phyloP scores from a whole-genome alignment of 768 basidiomycete species.

The Rickenella mellea region DNA sequence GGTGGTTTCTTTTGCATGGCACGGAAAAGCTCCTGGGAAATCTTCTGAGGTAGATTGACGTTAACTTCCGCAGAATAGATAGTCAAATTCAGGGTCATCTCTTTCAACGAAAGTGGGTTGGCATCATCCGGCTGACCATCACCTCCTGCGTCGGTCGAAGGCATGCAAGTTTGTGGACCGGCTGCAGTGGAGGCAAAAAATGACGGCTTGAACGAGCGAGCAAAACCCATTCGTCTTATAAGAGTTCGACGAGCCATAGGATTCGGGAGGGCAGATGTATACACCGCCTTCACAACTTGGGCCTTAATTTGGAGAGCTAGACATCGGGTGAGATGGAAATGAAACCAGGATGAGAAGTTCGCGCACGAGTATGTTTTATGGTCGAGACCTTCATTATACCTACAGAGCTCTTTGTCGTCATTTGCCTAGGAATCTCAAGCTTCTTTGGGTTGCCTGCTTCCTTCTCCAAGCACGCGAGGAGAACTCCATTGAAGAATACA shows the following conservation, averaged over 20 bases:
- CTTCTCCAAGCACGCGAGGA: constrained; percentile 61
- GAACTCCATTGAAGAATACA: constrained; percentile 74
- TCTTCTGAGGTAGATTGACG: constrained; percentile 57
- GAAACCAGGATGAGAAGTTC: background rate
- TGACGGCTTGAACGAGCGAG: constrained; percentile 14
- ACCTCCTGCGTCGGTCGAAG: constrained; percentile 23
- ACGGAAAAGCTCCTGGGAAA: constrained; percentile 66
- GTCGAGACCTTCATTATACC: constrained; percentile 61
- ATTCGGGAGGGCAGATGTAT: constrained; percentile 55
- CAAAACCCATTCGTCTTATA: background rate
- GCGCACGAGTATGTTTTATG: constrained; percentile 56
- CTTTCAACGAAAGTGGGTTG: constrained; percentile 26
- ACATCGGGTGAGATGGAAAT: constrained; percentile 4
- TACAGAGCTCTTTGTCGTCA: constrained; percentile 45
- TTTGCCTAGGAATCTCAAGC: constrained; percentile 42
- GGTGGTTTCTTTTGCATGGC: constrained; percentile 96
- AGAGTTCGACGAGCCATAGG: constrained; percentile 26
- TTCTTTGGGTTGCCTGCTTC: constrained; percentile 40
- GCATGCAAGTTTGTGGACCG: constrained; percentile 23
- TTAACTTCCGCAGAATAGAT: constrained; percentile 60
- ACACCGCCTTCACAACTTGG: constrained; percentile 73
- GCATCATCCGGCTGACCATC: constrained; percentile 29
- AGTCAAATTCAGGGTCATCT: constrained; percentile 49
- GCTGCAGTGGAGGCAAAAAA: constrained; percentile 16
- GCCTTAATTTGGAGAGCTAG: constrained; percentile 71